These are phyloP conservation scores for Asterochloris erici DNA, from an alignment of 139 green algal species.

Conservation along the genomic window DNA sequence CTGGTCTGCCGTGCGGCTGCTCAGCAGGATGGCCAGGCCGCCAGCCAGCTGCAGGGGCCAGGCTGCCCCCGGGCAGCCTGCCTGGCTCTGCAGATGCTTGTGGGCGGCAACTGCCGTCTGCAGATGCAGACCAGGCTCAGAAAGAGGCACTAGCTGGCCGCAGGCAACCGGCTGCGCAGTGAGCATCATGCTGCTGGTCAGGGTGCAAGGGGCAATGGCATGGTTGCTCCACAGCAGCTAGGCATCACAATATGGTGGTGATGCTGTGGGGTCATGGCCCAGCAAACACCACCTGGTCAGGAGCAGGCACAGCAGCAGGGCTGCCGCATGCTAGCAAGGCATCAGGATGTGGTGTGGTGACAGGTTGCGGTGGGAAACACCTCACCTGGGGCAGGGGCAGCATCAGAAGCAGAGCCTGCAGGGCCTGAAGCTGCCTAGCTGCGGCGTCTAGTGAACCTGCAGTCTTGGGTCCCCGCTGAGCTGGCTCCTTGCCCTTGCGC, in stretches of 20 bases:
- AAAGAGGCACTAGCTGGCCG: background rate
- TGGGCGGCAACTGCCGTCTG: background rate
- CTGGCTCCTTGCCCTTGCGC: background rate
- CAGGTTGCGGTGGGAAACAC: background rate
- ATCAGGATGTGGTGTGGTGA: background rate
- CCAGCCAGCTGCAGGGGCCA: slow-evolving; percentile 7
- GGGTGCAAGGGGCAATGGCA: background rate
- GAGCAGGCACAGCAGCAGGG: background rate
- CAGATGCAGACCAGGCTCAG: background rate
- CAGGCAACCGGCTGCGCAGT: background rate
- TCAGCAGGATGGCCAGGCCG: slow-evolving; percentile 38
- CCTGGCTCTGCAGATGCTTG: background rate
- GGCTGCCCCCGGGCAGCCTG: background rate
- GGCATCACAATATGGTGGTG: too few relatives aligned
- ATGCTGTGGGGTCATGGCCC: background rate
- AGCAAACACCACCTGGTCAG: background rate
- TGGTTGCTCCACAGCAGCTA: background rate
- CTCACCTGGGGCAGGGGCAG: slow-evolving; percentile 13
- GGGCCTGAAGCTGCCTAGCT: slow-evolving; percentile 55
- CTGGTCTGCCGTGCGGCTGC: slow-evolving; percentile 23
- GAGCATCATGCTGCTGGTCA: background rate
- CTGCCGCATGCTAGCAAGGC: background rate
- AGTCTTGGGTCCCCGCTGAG: background rate
- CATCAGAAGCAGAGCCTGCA: slow-evolving; percentile 59
- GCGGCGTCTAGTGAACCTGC: slow-evolving; percentile 21